Evolutionary conservation across 2,329 filamentous ascomycete genomes (phyloP), one percentile per base, ranked within the genome.

Genomic region (Ceratocystis eucalypticola): DNA sequence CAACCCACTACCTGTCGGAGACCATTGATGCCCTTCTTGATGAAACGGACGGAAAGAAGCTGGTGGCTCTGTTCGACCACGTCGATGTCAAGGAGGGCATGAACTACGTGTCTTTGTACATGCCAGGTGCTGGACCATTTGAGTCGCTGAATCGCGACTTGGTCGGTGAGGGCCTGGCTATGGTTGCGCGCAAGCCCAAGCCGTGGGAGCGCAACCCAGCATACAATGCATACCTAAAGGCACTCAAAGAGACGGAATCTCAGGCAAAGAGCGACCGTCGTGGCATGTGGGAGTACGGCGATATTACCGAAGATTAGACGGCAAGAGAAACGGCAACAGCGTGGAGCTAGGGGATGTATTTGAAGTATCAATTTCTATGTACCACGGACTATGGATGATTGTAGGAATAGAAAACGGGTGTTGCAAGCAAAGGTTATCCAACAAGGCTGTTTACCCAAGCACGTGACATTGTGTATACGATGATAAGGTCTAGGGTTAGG

Each of bases 261-360:
- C 81, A 87, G 75, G 93, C 93, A 3, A 96, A 95, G 83, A 80
- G 83, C 66, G 85, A 86, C 67, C 84, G 91, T 69, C 80, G 85
- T 70, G 94, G 94, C 55, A 94, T 96, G 83, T 99, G 93, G 92
- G 94, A 99, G 82, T 99, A 97, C 76, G 94, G 94, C 71, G 94
- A 97, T 75, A 82, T 96, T 73, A 96, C 91, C 15, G 92, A 96
- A 79, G 91, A 96, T 73, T 91, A 85, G 75, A 46, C 17, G 44
- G 25, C 10, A 17, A 68, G 50, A 28, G 20, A 30, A 55, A 15
- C 53, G 20, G n/a, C 6, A 22, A 25, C 20, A 10, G 8, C 10
- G 17, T 25, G 48, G 20, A 37, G 53, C 20, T 1, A n/a, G 10
- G 17, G 30, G 15, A 20, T 30, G 30, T 7, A 17, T 12, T 15